A percentile compares a stretch with the other conserved stretches of the same genome.
phyloP scores from a whole-genome alignment of 2,329 filamentous ascomycete genomes.

The Colletotrichum camelliae region DNA sequence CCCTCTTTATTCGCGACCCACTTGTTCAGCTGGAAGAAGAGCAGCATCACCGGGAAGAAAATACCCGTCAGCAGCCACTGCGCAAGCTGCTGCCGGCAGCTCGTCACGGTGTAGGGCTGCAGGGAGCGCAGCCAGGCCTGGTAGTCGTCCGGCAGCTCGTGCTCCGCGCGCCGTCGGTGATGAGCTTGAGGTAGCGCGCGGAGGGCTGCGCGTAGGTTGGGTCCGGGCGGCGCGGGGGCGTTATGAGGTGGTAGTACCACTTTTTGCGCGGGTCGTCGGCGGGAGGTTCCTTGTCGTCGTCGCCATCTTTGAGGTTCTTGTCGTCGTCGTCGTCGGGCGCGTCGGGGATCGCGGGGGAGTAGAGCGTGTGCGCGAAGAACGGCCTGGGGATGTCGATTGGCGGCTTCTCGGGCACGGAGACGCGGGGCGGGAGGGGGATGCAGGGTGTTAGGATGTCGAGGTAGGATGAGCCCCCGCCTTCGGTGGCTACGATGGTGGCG shows the following conservation, averaged over 20 bases:
- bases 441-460: constrained; percentile 83
- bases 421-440: constrained; percentile 65
- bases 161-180: constrained; percentile 82
- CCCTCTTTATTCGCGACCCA: constrained; percentile 71
- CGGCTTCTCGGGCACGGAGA: constrained; percentile 69
- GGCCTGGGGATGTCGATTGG: constrained; percentile 57
- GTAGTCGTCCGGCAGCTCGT: constrained; percentile 81
- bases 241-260: constrained; percentile 54
- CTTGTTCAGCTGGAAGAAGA: constrained; percentile 28
- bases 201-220: constrained; percentile 82
- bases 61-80: constrained; percentile 59
- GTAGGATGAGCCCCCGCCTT: constrained; percentile 88
- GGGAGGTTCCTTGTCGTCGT: constrained; percentile 2
- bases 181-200: constrained; percentile 79
- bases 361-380: constrained; percentile 87
- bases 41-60: constrained; percentile 37
- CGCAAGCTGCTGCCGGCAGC: constrained; percentile 69
- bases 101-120: constrained; percentile 74
- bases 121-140: constrained; percentile 73
- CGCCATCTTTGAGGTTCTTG: background rate
- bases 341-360: constrained; percentile 63
- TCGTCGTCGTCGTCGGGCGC: constrained; percentile 26
- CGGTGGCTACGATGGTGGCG: constrained; percentile 84
- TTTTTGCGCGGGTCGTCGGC: constrained; percentile 31
- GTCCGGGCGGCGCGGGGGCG: constrained; percentile 60